These are phyloP conservation scores for Lolium rigidum DNA, from an alignment of 176 grass and related monocot genomes.

Conservation along the genomic window DNA sequence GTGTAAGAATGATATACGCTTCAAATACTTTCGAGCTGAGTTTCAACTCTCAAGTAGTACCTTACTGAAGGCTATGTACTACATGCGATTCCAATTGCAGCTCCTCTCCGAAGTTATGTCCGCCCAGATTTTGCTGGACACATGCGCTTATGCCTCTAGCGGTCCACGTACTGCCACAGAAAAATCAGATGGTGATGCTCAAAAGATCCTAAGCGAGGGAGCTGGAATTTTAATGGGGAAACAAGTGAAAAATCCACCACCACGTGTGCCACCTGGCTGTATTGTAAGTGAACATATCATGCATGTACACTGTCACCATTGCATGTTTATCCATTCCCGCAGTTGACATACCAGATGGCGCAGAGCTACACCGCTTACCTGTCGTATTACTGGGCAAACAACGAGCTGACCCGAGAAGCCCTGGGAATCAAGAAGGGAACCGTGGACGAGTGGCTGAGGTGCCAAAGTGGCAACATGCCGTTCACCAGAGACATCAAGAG, in stretches of 20 bases:
- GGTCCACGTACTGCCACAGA: not conserved
- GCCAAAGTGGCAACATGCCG: constrained; percentile 8
- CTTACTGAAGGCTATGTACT: not conserved
- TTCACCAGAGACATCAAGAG: not conserved
- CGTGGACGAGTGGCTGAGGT: constrained; percentile 51
- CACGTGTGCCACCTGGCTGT: constrained; percentile 41
- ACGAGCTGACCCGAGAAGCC: constrained; percentile 30
- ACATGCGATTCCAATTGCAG: constrained; percentile 22
- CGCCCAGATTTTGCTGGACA: constrained; percentile 30
- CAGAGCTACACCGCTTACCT: constrained; percentile 55
- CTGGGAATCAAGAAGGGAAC: constrained; percentile 57
- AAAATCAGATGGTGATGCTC: not conserved
- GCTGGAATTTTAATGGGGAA: not conserved
- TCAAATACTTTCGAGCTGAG: too few relatives aligned
- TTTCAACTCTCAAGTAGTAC: too few relatives aligned
- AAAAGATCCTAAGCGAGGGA: constrained; percentile 34
- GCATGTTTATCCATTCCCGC: not conserved
- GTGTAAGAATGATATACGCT: constrained; percentile 15
- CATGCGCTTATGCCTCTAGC: constrained; percentile 38
- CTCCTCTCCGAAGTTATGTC: not conserved
- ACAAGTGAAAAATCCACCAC: constrained; percentile 15
- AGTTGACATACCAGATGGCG: not conserved
- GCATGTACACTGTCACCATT: too few relatives aligned
- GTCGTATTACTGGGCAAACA: constrained; percentile 64
- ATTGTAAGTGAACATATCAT: constrained; percentile 35